These are phyloP conservation scores for Picea sitchensis DNA, from an alignment of 75 land plant genomes.

Conservation along the genomic window DNA sequence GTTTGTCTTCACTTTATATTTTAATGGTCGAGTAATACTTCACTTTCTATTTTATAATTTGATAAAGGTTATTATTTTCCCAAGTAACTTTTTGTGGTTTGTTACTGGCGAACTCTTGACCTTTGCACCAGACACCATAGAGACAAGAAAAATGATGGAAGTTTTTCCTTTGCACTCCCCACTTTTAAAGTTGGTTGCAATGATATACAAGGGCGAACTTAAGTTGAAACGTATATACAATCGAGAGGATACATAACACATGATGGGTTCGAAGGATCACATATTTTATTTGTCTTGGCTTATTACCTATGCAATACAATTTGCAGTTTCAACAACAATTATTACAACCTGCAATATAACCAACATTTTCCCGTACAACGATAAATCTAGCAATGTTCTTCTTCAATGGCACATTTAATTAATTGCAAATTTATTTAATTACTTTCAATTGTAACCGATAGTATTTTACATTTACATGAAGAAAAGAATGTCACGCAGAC, in stretches of 20 bases:
- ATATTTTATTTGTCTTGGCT: slow-evolving; percentile 69
- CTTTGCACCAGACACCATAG: slow-evolving; percentile 66
- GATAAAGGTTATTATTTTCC: too few species aligned
- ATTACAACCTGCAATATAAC: too few species aligned
- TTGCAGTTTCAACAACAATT: background rate
- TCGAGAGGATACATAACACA: slow-evolving; percentile 51
- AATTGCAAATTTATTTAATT: too few species aligned
- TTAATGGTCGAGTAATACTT: too few species aligned
- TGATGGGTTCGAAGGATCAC: slow-evolving; percentile 54
- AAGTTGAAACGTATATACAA: slow-evolving; percentile 58
- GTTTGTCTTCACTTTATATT: too few species aligned
- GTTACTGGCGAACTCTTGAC: slow-evolving; percentile 48
- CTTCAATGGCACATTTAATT: too few species aligned
- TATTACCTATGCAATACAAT: slow-evolving; percentile 63
- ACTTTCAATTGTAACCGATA: too few species aligned
- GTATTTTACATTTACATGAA: too few species aligned
- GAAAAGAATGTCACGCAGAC: too few species aligned
- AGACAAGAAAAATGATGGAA: slow-evolving; percentile 56
- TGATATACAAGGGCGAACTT: slow-evolving; percentile 52
- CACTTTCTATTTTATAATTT: too few species aligned
- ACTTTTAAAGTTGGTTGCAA: slow-evolving; percentile 35
- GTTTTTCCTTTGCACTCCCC: slow-evolving; percentile 57
- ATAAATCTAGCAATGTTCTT: too few species aligned
- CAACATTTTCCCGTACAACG: too few species aligned
- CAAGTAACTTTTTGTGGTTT: slow-evolving; percentile 12